phyloP scores from a whole-genome alignment of 805 yeast species.

The Wickerhamiella azyma region DNA sequence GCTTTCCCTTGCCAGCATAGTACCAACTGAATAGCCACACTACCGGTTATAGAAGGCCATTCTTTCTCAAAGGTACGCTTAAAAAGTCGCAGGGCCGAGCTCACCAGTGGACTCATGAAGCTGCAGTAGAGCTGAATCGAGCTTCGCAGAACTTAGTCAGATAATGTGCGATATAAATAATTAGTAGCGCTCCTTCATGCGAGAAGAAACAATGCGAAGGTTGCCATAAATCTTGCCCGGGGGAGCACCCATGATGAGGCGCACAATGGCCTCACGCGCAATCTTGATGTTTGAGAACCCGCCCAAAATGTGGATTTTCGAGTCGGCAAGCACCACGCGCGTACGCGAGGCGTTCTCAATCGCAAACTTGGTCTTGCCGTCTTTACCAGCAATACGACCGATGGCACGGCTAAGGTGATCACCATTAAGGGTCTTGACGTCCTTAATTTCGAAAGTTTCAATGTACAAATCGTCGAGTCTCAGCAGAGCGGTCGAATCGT shows the following conservation, averaged over 20 bases:
- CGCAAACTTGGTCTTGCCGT: conserved; percentile 96
- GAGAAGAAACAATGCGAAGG: conserved; percentile 88
- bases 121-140: too few relatives aligned
- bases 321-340: conserved; percentile 92
- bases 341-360: conserved; percentile 98
- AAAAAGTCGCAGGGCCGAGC: too few relatives aligned
- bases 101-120: too few relatives aligned
- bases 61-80: too few relatives aligned
- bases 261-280: conserved; percentile 96
- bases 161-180: background rate
- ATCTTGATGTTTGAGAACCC: conserved; percentile 94
- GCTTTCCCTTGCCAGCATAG: too few relatives aligned
- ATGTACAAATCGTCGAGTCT: conserved; percentile 92
- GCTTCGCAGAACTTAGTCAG: background rate
- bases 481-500: conserved; percentile 88
- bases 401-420: conserved; percentile 97
- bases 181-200: conserved; percentile 89
- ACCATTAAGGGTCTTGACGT: conserved; percentile 87
- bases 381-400: conserved; percentile 99
- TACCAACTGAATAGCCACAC: too few relatives aligned
- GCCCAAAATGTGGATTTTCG: conserved; percentile 91
- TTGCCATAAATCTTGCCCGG: conserved; percentile 98
- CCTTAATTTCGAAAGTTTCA: conserved; percentile 93
- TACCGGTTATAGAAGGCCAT: too few relatives aligned
- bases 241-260: conserved; percentile 90